Base-by-base conservation (phyloP, 192 early-diverging fungal species). In the Umbelopsis isabellina region DNA sequence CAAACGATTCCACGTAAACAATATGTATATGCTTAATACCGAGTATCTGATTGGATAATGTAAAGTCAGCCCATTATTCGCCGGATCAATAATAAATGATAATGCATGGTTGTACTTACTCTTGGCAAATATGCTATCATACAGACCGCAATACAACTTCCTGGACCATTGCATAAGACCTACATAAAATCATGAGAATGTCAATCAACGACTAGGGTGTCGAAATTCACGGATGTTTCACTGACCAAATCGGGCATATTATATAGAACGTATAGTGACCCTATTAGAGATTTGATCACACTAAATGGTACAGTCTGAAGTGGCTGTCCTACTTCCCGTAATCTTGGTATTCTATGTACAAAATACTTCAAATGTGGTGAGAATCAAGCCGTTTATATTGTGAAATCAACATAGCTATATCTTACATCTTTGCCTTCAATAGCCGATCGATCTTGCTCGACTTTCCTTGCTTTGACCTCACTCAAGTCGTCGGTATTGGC, bases 1-100 rank as follows among this genome's bases (percentile, higher is more conserved):
- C 97, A 87, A 94, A 91, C 9, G 94, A 94, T 80, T 99, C 96
- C 2, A 99, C 80, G 82, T 92, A 97, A 9, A 97, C 74, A 11
- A 96, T 73, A 7, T 83, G 82, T 7, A 87, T 88, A 20, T 67
- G 66, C 55, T 86, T 83, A 18, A 89, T 64, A 9, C 84, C 83
- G 10, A 90, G 27, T 12, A 91, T 65, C 79, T 88, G 47, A 61
- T 77, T 10, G 53, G 20, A 41, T 41, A 41, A 41, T 6, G 6
- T 41, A 41, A 41, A 41, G 37, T 41, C 37, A 41, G 37, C 37
- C 37, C 7, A 41, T 41, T 4, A 9, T 41, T 41, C 37, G 6
- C 1, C 37, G 37, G 37, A 41, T 41, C 37, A 6, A 41, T 4
- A 41, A 0, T 11, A 16, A 10, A 52, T 0, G 15, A 21, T 15